Percentiles rank a stretch among this genome's conserved stretches.
These are phyloP conservation scores for Glycine latifolia DNA, from an alignment of 306 rosid species.

Conservation along the genomic window DNA sequence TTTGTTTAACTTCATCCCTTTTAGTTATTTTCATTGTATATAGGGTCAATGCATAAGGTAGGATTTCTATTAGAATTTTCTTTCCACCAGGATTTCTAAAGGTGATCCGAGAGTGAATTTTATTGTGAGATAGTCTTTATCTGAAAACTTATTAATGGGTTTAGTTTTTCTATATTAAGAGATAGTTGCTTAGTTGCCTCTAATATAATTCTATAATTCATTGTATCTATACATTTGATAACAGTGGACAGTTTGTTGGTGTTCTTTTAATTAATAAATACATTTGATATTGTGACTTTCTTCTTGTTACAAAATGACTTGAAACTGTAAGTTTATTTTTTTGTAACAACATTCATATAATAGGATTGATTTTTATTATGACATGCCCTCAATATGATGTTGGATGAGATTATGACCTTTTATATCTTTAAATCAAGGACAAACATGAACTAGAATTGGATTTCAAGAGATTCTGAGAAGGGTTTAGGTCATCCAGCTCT, in stretches of 20 bases:
- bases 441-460: conserved; percentile 99
- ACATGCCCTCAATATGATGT: conserved; percentile 36
- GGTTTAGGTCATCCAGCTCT: conserved; percentile 96
- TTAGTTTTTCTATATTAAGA: neutral
- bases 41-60: neutral
- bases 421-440: conserved; percentile 69
- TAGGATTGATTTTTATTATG: conserved; percentile 3
- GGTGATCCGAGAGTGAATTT: too few species aligned
- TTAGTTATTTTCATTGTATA: neutral
- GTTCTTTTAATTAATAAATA: too few species aligned
- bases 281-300: too few species aligned
- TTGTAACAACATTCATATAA: too few species aligned
- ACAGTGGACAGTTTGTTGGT: neutral
- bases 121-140: too few species aligned
- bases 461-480: conserved; percentile 99
- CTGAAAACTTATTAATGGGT: neutral
- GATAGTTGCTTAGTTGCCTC: neutral
- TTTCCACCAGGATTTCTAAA: too few species aligned
- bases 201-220: neutral
- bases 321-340: too few species aligned
- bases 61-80: neutral
- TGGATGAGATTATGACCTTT: conserved; percentile 45
- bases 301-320: too few species aligned
- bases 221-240: neutral
- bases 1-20: neutral